Base-by-base conservation (phyloP, 352 stramenopile species). In the Phytophthora hybrid region DNA sequence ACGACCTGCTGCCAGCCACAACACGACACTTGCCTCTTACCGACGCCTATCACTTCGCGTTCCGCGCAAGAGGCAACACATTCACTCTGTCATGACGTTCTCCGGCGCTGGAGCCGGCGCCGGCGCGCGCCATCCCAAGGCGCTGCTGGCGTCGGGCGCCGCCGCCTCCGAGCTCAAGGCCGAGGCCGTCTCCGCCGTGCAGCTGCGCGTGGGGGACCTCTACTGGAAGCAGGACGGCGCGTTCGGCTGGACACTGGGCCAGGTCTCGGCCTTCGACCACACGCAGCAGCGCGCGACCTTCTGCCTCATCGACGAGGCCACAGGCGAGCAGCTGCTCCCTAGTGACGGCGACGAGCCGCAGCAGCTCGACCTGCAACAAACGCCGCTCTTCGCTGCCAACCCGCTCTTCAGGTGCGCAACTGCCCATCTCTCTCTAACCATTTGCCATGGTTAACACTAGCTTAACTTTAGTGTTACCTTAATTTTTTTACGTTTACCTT, bases 211-310 rank as follows among this genome's bases (percentile, higher is more conserved):
- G 7, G 89, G 89, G 44, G 89, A 94, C 14, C 75, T 96, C 46
- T 96, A 94, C 76, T 96, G 89, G 89, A 90, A 88, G 46, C 84
- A 94, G 55, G 80, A 92, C 18, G 87, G 86, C 8, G 47, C 75
- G 7, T 83, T 81, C 51, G 85, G 80, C 60, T 96, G 89, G 89
- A 68, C 67, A 32, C 71, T 96, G 18, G 89, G 89, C 21, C 88
- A 94, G 65, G 81, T 96, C 44, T 68, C 78, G n/a, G 78, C 82
- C 23, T 78, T 88, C 59, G 73, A 89, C 54, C 72, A 49, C 10
- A 63, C 59, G 11, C 66, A 66, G n/a, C 78, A 84, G 49, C 62
- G 19, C 6, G 85, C 83, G n/a, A 74, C 71, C 4, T 94, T 92
- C 62, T 67, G 72, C 29, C 66, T 70, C 59, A 84, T 93, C 39